These are phyloP conservation scores for Teunomyces kruisii DNA, from an alignment of 805 yeast species.

Conservation along the genomic window DNA sequence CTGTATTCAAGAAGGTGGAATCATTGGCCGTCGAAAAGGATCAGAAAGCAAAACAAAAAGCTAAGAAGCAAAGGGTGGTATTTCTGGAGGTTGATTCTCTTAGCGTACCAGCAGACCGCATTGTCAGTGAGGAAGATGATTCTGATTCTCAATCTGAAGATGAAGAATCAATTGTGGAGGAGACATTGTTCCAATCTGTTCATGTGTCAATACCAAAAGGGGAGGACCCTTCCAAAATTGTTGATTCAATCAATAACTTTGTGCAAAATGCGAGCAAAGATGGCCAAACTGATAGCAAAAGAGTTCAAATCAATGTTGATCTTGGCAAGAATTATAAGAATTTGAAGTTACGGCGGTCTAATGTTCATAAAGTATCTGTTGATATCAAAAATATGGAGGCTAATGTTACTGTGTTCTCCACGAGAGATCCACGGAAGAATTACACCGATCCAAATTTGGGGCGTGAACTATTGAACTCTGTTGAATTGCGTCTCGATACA, in stretches of 20 bases:
- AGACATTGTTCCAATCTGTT: conserved; percentile 75
- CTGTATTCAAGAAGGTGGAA: conserved; percentile 66
- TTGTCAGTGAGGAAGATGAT: background rate
- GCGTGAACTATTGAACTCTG: conserved; percentile 48
- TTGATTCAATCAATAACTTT: conserved; percentile 52
- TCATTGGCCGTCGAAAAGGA: conserved; percentile 30
- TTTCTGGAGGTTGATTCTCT: background rate
- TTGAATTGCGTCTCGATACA: conserved; percentile 51
- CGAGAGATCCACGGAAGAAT: conserved; percentile 46
- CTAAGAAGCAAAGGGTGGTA: background rate
- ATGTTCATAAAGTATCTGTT: conserved; percentile 54
- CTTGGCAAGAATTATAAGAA: conserved; percentile 39
- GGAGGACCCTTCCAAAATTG: conserved; percentile 44
- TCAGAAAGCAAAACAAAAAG: conserved; percentile 18
- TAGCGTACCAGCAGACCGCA: background rate
- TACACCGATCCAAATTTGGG: conserved; percentile 29
- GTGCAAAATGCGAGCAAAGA: conserved; percentile 26
- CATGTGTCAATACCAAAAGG: conserved; percentile 60
- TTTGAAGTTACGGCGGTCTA: conserved; percentile 65
- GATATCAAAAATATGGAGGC: conserved; percentile 56
- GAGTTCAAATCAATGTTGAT: conserved; percentile 22
- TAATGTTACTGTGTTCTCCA: conserved; percentile 44
- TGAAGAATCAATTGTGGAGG: conserved; percentile 23
- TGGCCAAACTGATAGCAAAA: conserved; percentile 11
- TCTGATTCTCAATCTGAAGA: conserved; percentile 5